A percentile compares a stretch with the other conserved stretches of the same genome.
Conservation (phyloP, 805 yeast genomes). For the Suhomyces tanzawaensis region DNA sequence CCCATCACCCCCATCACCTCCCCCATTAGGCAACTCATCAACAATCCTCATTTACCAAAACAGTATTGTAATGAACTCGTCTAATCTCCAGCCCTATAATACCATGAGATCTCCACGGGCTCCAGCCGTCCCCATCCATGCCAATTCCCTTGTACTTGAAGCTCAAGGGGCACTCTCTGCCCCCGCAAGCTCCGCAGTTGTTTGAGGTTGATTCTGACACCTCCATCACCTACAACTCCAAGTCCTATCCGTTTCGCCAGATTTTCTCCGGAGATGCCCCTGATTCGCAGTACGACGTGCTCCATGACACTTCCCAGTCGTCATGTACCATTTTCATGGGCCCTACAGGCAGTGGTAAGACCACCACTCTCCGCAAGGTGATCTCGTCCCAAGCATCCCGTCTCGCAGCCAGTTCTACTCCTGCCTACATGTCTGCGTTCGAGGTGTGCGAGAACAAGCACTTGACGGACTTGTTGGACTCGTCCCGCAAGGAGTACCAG, state of each 20-base stretch:
- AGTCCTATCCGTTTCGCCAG: conserved; percentile 20
- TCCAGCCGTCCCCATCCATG: conserved; percentile 1
- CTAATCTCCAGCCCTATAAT: not conserved
- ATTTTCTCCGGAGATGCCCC: conserved; percentile 12
- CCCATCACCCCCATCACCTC: too few species aligned
- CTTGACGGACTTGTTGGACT: conserved; percentile 25
- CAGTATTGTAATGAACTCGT: conserved; percentile 3
- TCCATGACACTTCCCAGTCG: conserved; percentile 8
- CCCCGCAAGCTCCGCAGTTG: conserved; percentile 6
- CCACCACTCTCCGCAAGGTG: conserved; percentile 24
- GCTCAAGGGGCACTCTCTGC: conserved; percentile 16
- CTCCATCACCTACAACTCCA: conserved; percentile 18
- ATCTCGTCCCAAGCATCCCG: conserved; percentile 13
- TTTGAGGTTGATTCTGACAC: conserved; percentile 11
- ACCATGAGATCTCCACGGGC: not conserved
- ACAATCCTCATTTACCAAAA: conserved; percentile 2
- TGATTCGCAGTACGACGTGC: conserved; percentile 8
- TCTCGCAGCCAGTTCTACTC: conserved; percentile 5
- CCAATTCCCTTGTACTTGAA: conserved; percentile 26
- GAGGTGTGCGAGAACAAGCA: conserved; percentile 27
- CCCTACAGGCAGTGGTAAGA: conserved; percentile 34
- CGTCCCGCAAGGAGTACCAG: conserved; percentile 9
- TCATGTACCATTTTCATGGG: conserved; percentile 24
- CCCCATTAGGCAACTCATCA: conserved; percentile 1
- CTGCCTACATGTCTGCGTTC: conserved; percentile 22